Percentiles rank a stretch among this genome's conserved stretches.
Evolutionary conservation across 805 yeast genomes (phyloP).

Genomic region (Millerozyma miso): DNA sequence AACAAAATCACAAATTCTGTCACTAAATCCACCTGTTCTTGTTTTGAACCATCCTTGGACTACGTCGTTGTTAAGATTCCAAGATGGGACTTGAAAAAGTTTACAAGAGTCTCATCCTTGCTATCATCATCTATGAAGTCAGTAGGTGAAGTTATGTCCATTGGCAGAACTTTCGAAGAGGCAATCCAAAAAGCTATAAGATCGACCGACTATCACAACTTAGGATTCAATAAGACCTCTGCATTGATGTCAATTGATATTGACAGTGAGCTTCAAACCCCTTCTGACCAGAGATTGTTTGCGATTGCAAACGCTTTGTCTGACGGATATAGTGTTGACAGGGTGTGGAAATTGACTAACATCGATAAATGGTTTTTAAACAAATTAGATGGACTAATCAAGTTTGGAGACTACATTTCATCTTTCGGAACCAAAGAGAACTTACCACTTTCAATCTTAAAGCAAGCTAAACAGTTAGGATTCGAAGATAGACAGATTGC

Average conservation of each 20-base stretch:
- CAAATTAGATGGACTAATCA: conserved; percentile 73
- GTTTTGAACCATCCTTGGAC: conserved; percentile 96
- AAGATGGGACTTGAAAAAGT: conserved; percentile 97
- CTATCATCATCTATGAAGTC: conserved; percentile 95
- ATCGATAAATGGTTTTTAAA: conserved; percentile 96
- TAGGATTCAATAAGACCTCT: conserved; percentile 84
- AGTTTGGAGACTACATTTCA: conserved; percentile 61
- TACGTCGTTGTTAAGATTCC: conserved; percentile 97
- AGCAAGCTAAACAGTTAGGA: conserved; percentile 93
- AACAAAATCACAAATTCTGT: conserved; percentile 91
- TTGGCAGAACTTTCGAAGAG: conserved; percentile 96
- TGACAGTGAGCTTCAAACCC: conserved; percentile 90
- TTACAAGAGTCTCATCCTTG: conserved; percentile 83
- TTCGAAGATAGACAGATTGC: conserved; percentile 97
- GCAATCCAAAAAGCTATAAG: conserved; percentile 97
- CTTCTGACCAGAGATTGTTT: conserved; percentile 94
- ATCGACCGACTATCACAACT: conserved; percentile 91
- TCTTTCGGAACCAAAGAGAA: conserved; percentile 54
- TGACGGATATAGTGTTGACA: conserved; percentile 85
- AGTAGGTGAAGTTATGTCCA: conserved; percentile 98
- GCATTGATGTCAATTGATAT: conserved; percentile 89
- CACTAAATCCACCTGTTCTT: conserved; percentile 89
- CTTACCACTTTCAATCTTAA: conserved; percentile 58
- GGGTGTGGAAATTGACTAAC: conserved; percentile 84
- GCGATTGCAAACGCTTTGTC: conserved; percentile 94